Percentiles rank a stretch among this genome's conserved stretches.
phyloP scores from a whole-genome alignment of 208 protist species.

The Acanthamoeba triangularis region DNA sequence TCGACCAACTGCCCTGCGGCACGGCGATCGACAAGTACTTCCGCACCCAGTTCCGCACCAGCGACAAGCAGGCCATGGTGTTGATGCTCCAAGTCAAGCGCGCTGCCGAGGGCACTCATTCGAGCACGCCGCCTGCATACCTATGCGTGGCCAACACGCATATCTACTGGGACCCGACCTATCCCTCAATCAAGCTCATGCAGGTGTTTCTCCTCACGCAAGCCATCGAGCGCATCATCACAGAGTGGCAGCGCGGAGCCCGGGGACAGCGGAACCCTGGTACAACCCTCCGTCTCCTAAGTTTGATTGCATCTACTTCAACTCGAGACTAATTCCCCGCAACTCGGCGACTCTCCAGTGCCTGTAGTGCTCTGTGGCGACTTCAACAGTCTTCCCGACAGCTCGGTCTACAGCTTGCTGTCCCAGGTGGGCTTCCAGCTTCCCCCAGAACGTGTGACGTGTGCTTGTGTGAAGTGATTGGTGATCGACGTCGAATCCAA shows the following conservation, averaged over 20 bases:
- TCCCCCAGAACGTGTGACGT: not conserved
- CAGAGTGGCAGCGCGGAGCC: not conserved
- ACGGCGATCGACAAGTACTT: not conserved
- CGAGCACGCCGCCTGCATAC: not conserved
- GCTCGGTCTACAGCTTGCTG: slow-evolving; percentile 7
- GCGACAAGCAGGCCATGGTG: slow-evolving; percentile 28
- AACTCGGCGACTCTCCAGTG: not conserved
- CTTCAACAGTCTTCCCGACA: slow-evolving; percentile 41
- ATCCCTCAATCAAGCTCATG: slow-evolving; percentile 83
- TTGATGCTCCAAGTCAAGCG: slow-evolving; percentile 4
- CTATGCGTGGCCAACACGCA: slow-evolving; percentile 82
- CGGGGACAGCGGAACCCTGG: not conserved
- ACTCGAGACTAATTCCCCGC: not conserved
- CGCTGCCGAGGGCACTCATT: not conserved
- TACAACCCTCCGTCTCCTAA: not conserved
- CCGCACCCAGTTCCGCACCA: not conserved
- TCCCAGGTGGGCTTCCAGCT: not conserved
- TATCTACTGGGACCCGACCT: slow-evolving; percentile 85
- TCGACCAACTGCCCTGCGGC: slow-evolving; percentile 33
- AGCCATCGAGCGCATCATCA: slow-evolving; percentile 67
- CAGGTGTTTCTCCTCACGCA: slow-evolving; percentile 79
- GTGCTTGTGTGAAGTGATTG: not conserved
- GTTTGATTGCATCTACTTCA: too few relatives aligned
- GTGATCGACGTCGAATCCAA: not conserved
- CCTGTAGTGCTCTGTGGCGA: slow-evolving; percentile 46